phyloP scores from a whole-genome alignment of 2,329 filamentous ascomycete species.

The Beauveria varroae region DNA sequence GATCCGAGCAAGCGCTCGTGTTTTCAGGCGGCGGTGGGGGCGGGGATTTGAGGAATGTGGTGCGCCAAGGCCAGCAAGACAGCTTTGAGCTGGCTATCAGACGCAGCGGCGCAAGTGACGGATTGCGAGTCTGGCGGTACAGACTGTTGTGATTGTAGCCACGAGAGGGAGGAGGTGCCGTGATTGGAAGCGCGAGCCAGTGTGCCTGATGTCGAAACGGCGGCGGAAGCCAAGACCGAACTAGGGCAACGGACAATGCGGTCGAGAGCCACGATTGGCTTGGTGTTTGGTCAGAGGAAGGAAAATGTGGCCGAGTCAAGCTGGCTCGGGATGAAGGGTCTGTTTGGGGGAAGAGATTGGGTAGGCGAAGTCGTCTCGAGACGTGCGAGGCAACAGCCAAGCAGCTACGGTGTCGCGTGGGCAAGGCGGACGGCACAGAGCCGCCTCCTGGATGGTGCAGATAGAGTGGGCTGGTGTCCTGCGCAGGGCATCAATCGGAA shows the following conservation, averaged over 20 bases:
- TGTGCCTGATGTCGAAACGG: not conserved
- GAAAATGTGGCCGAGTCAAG: not conserved
- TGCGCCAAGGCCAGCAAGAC: not conserved
- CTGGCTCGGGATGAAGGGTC: not conserved
- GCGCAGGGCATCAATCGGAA: not conserved
- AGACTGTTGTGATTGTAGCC: too few relatives aligned
- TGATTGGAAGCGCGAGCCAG: not conserved
- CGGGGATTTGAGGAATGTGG: not conserved
- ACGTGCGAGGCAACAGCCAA: not conserved
- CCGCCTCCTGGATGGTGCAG: not conserved
- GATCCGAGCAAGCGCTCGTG: not conserved
- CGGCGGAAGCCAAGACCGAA: not conserved
- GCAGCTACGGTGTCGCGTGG: not conserved
- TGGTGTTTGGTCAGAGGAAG: too few relatives aligned
- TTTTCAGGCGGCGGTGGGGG: not conserved
- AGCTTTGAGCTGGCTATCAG: too few relatives aligned
- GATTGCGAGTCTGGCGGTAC: too few relatives aligned
- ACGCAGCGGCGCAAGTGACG: too few relatives aligned
- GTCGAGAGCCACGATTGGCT: not conserved
- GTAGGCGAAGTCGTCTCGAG: not conserved
- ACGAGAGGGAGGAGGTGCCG: too few relatives aligned
- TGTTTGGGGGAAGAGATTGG: not conserved
- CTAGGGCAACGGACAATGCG: not conserved
- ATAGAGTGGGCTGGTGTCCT: not conserved
- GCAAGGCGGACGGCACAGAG: not conserved